phyloP scores from a whole-genome alignment of 352 stramenopile genomes.

The Phytopythium sindhum region DNA sequence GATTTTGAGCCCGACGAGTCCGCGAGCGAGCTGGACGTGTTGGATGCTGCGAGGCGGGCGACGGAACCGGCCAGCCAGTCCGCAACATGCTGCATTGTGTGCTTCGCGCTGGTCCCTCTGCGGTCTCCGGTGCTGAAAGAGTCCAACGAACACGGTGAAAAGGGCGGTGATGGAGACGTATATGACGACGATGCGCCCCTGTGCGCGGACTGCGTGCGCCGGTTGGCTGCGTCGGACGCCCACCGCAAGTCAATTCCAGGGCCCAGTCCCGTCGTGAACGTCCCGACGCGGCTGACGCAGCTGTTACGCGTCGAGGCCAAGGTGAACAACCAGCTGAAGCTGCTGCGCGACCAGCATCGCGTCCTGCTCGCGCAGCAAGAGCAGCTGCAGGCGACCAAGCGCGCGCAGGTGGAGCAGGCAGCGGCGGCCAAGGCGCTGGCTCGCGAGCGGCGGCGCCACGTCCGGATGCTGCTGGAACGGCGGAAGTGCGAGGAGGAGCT shows the following conservation, averaged over 20 bases:
- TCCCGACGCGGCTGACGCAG: slow-evolving; percentile 40
- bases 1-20: not conserved
- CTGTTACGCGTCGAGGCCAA: slow-evolving; percentile 55
- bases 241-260: not conserved
- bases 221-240: slow-evolving; percentile 12
- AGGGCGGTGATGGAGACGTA: slow-evolving; percentile 4
- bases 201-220: slow-evolving; percentile 25
- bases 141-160: not conserved
- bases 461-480: slow-evolving; percentile 32
- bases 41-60: not conserved
- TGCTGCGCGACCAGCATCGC: slow-evolving; percentile 42
- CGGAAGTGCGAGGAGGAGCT: slow-evolving; percentile 44
- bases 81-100: slow-evolving; percentile 27
- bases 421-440: slow-evolving; percentile 28
- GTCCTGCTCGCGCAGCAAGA: slow-evolving; percentile 42
- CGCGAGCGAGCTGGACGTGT: not conserved
- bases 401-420: slow-evolving; percentile 26
- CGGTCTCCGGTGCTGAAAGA: not conserved
- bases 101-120: slow-evolving; percentile 28
- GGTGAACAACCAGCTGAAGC: slow-evolving; percentile 46
- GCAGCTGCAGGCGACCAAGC: slow-evolving; percentile 36
- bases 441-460: slow-evolving; percentile 29
- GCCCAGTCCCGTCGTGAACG: not conserved
- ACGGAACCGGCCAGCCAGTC: not conserved
- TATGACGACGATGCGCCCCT: slow-evolving; percentile 18